These are phyloP conservation scores for Favolaschia claudopus DNA, from an alignment of 768 basidiomycete species.

Conservation along the genomic window DNA sequence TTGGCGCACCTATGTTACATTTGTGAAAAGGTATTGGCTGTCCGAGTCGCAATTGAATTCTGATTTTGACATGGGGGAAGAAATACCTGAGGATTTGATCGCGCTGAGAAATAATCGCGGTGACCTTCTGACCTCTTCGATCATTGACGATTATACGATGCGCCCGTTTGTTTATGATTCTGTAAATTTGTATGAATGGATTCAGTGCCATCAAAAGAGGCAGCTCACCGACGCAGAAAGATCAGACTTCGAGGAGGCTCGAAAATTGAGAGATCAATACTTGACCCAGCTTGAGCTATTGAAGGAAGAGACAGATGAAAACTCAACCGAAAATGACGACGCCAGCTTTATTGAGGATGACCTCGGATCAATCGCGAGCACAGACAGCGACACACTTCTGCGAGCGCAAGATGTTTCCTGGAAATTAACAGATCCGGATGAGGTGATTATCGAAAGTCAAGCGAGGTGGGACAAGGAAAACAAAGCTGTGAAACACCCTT, in stretches of 20 bases:
- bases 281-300: not conserved
- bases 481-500: not conserved
- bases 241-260: slow-evolving; percentile 7
- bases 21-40: not conserved
- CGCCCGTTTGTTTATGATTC: slow-evolving; percentile 14
- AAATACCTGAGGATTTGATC: not conserved
- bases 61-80: not conserved
- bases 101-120: not conserved
- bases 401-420: slow-evolving; percentile 14
- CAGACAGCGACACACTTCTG: too few relatives aligned
- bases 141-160: slow-evolving; percentile 32
- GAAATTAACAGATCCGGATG: not conserved
- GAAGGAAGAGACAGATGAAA: not conserved
- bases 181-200: slow-evolving; percentile 31
- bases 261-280: not conserved
- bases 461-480: not conserved
- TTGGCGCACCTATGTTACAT: slow-evolving; percentile 34
- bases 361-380: too few relatives aligned
- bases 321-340: not conserved
- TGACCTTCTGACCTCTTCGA: slow-evolving; percentile 26
- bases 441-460: not conserved
- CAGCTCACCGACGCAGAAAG: not conserved
- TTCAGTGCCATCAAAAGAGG: slow-evolving; percentile 10
- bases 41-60: not conserved
- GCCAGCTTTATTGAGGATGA: not conserved